Evolutionary conservation across 495 filamentous ascomycete genomes (phyloP), one percentile per base, ranked within the genome.

Genomic region (Bathelium albidoporum): DNA sequence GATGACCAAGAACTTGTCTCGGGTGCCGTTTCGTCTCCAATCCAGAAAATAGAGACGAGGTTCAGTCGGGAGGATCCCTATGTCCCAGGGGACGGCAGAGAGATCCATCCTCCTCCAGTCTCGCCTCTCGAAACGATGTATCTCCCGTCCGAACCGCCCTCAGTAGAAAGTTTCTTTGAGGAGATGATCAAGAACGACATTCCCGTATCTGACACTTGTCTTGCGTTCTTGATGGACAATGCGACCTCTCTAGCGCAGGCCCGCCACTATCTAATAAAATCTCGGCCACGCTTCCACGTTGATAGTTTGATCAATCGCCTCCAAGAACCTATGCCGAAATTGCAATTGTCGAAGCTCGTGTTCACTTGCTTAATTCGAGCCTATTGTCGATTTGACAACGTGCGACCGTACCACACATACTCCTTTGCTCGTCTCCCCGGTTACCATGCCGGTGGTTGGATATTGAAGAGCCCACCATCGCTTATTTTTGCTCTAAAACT

Each of bases 71-170:
- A 43, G 72, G 71, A 49, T 59, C 67, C 22, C 64, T 75, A 59
- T 9, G 66, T 87, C 12, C 80, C 87, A 0, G 87, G 87, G 1
- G 87, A 90, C 71, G 78, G 76, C 2, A 77, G 72, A 60, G 86
- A 89, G 70, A 75, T 84, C 29, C 73, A 78, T 39, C 73, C 82
- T 1, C 79, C 82, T 59, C 82, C 85, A 16, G 70, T 74, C 7
- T 86, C 81, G 18, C 82, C 82, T 22, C 75, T 81, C 11, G 80
- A 87, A 60, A 71, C 81, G 24, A 79, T 85, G 0, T 87, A 85
- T 73, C 76, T 86, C 18, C 74, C 72, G 24, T 77, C 75, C 11
- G 78, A 81, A 49, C 78, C 84, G 18, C 87, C 87, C 1, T 76
- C 76, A 0, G 43, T 82, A 9, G 73, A 83, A 22, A 77, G 79